Base-by-base conservation (phyloP, 2,329 filamentous ascomycete genomes). In the Ascosphaera aggregata region DNA sequence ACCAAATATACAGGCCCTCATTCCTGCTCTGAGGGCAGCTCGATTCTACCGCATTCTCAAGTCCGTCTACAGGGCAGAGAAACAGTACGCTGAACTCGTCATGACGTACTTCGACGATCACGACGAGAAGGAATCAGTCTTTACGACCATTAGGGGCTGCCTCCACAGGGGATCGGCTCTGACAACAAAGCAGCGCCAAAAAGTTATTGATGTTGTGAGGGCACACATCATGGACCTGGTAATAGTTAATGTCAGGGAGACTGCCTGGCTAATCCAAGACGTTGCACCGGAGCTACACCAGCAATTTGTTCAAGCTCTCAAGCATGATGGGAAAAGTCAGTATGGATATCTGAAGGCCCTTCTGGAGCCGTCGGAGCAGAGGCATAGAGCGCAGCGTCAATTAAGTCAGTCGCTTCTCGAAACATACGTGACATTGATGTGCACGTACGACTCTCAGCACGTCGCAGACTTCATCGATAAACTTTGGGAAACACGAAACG, bases 41-140 rank as follows among this genome's bases (percentile, higher is more conserved):
- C 71, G 73, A 0, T 98, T 95, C 54, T 91, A 80, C 54, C 75
- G 89, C 37, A 86, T 98, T 19, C 58, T 98, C 40, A 98, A 98
- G 59, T 76, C 80, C 11, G 77, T 82, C 8, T 93, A 91, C 55
- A 77, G 74, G 47, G 63, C 67, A 3, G 81, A 93, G 46, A 76
- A 73, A 47, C 75, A 86, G 50, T 92, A 80, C 48, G 71, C 75
- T 1, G 74, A 78, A 47, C 69, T 94, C 19, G 58, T 95, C 4
- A 65, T 78, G 47, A 74, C 75, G 0, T 93, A 84, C 51, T 80
- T 98, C 43, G 79, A 92, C 43, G 89, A 98, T 48, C 66, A 68
- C 0, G 73, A 84, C 37, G 78, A 89, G 45, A 74, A 73, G 41
- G 67, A 76, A 3, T 68, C 65, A 3, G 68, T 92, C 1, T 95